These are phyloP conservation scores for Cyanodermella asteris DNA, from an alignment of 2,329 filamentous ascomycete species.

Conservation along the genomic window DNA sequence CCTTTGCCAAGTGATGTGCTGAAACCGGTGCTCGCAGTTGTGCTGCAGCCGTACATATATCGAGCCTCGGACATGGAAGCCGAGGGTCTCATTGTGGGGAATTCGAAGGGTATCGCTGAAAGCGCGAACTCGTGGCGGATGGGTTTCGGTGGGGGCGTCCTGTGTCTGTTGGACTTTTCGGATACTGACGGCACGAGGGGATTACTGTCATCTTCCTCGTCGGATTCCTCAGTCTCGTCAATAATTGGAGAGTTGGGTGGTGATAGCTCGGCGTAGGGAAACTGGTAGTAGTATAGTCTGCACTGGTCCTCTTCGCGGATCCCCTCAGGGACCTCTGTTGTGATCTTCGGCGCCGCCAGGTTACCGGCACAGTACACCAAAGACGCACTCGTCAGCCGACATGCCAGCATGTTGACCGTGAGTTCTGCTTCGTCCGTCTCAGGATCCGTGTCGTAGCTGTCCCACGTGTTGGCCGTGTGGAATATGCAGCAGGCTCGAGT, in stretches of 20 bases:
- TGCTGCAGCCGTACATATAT: constrained; percentile 48
- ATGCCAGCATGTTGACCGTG: constrained; percentile 40
- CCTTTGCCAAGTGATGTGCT: constrained; percentile 39
- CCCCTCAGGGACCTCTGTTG: constrained; percentile 14
- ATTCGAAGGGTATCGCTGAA: constrained; percentile 44
- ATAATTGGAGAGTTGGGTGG: constrained; percentile 4
- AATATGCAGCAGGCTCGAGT: constrained; percentile 48
- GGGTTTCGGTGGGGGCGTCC: no score
- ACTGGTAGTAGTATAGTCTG: constrained; percentile 46
- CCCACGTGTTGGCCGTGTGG: constrained; percentile 52
- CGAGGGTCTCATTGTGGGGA: constrained; percentile 35
- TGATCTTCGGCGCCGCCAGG: constrained; percentile 30
- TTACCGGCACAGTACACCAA: constrained; percentile 44
- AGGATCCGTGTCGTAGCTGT: constrained; percentile 19
- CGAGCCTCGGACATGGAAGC: constrained; percentile 33
- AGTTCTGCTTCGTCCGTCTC: constrained; percentile 12
- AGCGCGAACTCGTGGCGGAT: constrained; percentile 44
- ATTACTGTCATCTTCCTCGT: no score
- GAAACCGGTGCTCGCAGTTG: constrained; percentile 32
- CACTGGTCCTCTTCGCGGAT: constrained; percentile 41
- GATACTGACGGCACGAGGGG: no score
- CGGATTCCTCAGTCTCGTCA: constrained; percentile 1
- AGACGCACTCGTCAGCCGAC: constrained; percentile 42
- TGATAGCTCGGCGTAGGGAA: constrained; percentile 21
- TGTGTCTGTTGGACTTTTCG: no score